Percentiles rank a stretch among this genome's conserved stretches.
Conservation (phyloP, 805 yeast genomes). For the Yarrowia alimentaria region DNA sequence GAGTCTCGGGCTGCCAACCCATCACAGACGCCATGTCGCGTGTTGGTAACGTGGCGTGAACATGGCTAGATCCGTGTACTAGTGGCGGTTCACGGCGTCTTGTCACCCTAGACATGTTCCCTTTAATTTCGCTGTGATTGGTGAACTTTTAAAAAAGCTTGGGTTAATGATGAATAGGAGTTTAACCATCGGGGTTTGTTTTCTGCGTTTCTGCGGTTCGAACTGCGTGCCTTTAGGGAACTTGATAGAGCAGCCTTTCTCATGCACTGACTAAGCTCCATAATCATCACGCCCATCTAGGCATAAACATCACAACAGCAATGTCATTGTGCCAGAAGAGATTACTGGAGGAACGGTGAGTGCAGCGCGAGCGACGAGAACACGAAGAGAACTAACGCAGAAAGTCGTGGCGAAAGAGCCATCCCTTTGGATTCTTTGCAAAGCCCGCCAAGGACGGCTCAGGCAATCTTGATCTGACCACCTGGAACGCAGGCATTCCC, state of each 20-base stretch:
- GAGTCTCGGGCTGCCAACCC: no score
- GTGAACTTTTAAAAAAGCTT: no score
- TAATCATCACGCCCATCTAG: slow-evolving; percentile 7
- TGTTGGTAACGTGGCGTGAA: no score
- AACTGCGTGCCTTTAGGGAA: no score
- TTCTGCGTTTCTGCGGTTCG: no score
- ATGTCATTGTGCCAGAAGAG: slow-evolving; percentile 20
- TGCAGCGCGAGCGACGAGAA: not conserved
- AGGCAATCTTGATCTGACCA: slow-evolving; percentile 79
- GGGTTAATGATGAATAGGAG: no score
- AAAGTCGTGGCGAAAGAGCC: slow-evolving; percentile 97
- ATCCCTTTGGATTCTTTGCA: slow-evolving; percentile 96
- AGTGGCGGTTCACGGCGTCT: no score
- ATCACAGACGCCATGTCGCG: no score
- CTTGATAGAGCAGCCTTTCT: no score
- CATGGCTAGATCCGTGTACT: no score
- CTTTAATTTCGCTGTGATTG: not conserved
- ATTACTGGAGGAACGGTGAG: slow-evolving; percentile 15
- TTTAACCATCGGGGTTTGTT: no score
- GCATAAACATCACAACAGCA: not conserved
- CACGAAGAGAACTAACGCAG: slow-evolving; percentile 42
- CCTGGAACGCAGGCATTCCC: slow-evolving; percentile 95
- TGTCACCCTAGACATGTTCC: not conserved
- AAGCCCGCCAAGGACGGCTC: slow-evolving; percentile 78
- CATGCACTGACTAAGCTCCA: no score